Conservation (phyloP, 768 basidiomycete species). For the Termitomyces sp. region DNA sequence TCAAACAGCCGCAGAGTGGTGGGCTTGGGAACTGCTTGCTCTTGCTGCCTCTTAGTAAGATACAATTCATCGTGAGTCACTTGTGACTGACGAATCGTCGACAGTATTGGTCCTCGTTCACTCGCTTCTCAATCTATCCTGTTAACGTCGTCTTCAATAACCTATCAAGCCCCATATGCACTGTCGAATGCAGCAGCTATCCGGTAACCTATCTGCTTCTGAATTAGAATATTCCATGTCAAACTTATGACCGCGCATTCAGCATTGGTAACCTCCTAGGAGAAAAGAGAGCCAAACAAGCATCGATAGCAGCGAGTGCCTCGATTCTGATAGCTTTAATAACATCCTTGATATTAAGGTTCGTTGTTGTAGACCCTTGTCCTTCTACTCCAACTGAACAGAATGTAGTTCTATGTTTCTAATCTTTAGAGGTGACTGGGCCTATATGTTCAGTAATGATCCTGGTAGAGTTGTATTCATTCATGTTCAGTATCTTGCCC, state of each 20-base stretch:
- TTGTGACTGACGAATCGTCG: neutral
- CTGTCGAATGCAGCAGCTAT: constrained; percentile 80
- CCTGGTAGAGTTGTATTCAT: constrained; percentile 31
- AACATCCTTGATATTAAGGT: constrained; percentile 6
- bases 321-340: constrained; percentile 58
- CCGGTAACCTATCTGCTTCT: constrained; percentile 41
- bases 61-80: neutral
- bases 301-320: constrained; percentile 31
- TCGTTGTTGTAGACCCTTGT: neutral
- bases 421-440: constrained; percentile 60
- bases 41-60: constrained; percentile 43
- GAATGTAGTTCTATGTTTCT: constrained; percentile 41
- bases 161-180: constrained; percentile 78
- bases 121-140: constrained; percentile 89
- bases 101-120: constrained; percentile 65
- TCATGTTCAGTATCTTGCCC: neutral
- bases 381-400: neutral
- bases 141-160: constrained; percentile 64
- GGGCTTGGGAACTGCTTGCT: constrained; percentile 87
- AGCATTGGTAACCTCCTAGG: constrained; percentile 12
- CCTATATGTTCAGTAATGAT: constrained; percentile 68
- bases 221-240: neutral
- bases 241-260: neutral
- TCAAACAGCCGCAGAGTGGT: constrained; percentile 90
- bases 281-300: constrained; percentile 1